Conservation (phyloP, 2,329 filamentous ascomycete genomes). For the Colletotrichum phormii region DNA sequence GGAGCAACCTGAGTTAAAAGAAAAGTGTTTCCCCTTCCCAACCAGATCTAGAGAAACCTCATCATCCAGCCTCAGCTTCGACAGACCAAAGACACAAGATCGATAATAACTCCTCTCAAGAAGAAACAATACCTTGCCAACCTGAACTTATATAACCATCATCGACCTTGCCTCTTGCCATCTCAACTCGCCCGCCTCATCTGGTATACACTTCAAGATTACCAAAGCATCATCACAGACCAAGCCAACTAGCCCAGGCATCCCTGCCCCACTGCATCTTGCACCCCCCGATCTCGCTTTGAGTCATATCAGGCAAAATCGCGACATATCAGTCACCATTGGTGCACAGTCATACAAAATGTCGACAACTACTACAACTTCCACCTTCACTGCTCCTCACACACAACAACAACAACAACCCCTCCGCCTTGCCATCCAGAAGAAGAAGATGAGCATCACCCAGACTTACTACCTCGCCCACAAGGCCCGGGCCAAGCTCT, state of each 20-base stretch:
- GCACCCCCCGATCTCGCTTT: constrained; percentile 35
- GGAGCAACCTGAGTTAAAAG: constrained; percentile 32
- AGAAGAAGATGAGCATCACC: constrained; percentile 93
- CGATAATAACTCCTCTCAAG: constrained; percentile 10
- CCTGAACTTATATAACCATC: constrained; percentile 18
- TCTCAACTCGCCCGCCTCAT: neutral
- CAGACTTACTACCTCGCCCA: constrained; percentile 99
- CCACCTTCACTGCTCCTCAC: constrained; percentile 37
- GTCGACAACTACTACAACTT: constrained; percentile 40
- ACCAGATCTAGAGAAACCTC: constrained; percentile 13
- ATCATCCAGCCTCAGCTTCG: constrained; percentile 19
- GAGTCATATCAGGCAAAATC: constrained; percentile 37
- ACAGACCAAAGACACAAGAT: constrained; percentile 23
- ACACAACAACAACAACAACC: constrained; percentile 40
- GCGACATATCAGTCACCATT: constrained; percentile 35
- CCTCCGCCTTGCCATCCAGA: constrained; percentile 49
- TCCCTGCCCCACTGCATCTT: constrained; percentile 28
- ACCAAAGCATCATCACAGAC: constrained; percentile 29
- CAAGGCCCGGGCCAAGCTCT: constrained; percentile 96
- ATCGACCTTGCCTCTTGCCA: neutral
- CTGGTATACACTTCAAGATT: constrained; percentile 8
- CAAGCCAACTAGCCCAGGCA: constrained; percentile 33
- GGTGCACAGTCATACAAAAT: constrained; percentile 44
- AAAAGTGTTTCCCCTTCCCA: constrained; percentile 30
- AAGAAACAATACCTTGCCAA: constrained; percentile 15